Evolutionary conservation across 768 basidiomycete species (phyloP).

Genomic region (Termitomyces sp.): DNA sequence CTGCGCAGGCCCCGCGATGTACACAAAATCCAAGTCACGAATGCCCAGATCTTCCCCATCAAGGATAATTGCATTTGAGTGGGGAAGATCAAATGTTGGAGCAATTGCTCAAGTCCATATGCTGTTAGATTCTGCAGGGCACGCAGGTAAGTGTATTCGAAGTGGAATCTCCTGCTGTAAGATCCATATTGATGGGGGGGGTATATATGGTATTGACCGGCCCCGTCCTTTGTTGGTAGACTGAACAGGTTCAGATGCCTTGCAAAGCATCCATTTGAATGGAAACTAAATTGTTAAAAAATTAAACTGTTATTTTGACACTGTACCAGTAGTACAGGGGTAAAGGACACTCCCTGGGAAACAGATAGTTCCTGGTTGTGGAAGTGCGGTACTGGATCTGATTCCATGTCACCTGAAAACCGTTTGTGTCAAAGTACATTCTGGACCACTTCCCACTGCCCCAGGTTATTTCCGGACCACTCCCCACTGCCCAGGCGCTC

Average conservation of each 20-base stretch:
- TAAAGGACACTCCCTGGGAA: neutral
- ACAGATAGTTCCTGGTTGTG: neutral
- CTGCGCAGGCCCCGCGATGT: neutral
- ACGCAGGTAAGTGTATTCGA: neutral
- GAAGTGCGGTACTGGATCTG: neutral
- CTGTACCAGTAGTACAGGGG: neutral
- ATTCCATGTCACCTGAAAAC: neutral
- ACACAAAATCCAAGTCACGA: too few relatives aligned
- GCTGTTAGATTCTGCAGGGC: neutral
- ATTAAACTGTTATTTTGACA: too few relatives aligned
- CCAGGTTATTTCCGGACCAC: neutral
- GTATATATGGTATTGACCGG: too few relatives aligned
- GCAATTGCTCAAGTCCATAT: neutral
- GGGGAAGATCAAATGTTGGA: neutral
- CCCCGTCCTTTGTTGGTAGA: too few relatives aligned
- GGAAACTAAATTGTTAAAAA: neutral
- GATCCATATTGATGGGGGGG: neutral
- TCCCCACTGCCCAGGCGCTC: neutral
- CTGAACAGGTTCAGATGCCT: too few relatives aligned
- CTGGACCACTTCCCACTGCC: neutral
- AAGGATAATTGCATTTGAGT: neutral
- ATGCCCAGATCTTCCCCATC: neutral
- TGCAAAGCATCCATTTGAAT: too few relatives aligned
- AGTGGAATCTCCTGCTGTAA: too few relatives aligned
- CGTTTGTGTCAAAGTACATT: neutral